These are phyloP conservation scores for Linaria vulgaris DNA, from an alignment of 257 asterid species.

Conservation along the genomic window DNA sequence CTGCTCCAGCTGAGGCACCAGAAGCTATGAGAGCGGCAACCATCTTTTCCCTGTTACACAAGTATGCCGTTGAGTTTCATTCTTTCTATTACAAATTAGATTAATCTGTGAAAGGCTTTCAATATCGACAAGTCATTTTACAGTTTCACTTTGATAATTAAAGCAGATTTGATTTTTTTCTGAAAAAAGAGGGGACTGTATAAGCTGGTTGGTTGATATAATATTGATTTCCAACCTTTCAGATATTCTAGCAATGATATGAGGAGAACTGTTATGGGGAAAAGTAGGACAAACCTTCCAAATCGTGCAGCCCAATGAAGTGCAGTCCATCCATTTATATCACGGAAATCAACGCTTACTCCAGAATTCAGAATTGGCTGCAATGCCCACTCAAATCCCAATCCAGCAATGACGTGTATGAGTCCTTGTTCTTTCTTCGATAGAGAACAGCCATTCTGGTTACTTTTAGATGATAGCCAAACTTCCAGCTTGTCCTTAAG, in stretches of 20 bases:
- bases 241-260: neutral
- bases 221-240: neutral
- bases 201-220: constrained; percentile 7
- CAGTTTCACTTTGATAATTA: neutral
- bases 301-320: constrained; percentile 99
- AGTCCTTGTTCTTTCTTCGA: constrained; percentile 93
- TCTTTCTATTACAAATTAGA: too few relatives aligned
- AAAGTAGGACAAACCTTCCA: constrained; percentile 64
- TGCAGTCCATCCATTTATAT: constrained; percentile 93
- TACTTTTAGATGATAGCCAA: constrained; percentile 67
- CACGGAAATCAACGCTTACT: constrained; percentile 81
- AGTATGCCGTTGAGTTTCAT: neutral
- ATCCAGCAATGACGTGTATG: constrained; percentile 84
- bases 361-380: constrained; percentile 78
- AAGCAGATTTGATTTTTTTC: neutral
- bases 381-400: constrained; percentile 98
- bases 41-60: constrained; percentile 80
- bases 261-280: neutral
- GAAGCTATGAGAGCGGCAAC: constrained; percentile 92
- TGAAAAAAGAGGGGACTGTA: neutral
- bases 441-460: constrained; percentile 42
- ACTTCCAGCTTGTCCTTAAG: constrained; percentile 71
- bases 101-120: neutral
- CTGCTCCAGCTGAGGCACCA: constrained; percentile 93
- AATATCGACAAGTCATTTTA: neutral